Evolutionary conservation across 1,284 basidiomycete genomes (phyloP), one percentile per base, ranked within the genome.

Genomic region (Pyrrhoderma lamaoense): DNA sequence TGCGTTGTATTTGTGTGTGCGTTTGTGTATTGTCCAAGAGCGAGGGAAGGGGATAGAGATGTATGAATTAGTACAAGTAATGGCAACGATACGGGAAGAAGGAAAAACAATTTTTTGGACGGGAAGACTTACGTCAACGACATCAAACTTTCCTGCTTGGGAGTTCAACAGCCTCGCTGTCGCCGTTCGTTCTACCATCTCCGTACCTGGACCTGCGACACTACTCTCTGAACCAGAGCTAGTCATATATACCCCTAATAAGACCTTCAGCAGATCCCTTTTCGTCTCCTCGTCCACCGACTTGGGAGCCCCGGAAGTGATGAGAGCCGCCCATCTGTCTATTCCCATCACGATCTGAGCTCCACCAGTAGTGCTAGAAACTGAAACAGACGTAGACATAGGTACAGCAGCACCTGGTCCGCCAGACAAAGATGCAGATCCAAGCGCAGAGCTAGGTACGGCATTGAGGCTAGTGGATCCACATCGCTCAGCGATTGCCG

Each of bases 211-310:
- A 38, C 40, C 45, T 43, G 11, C n/a, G 8, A 1, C 23, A 47
- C 18, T 25, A 44, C 42, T 19, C 18, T 34, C 39, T 5, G 7
- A 37, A 22, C 72, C 80, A 52, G 59, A 85, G 83, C 79, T 79
- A 47, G 70, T 72, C 82, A 92, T 84, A 64, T 92, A 92, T 8
- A 93, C 85, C 62, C 87, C 80, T 52, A 94, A 64, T 25, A 94
- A 65, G 36, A 82, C 75, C 65, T 76, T 79, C 58, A 92, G 65
- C 57, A 93, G 65, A 18, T 73, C 71, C 60, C 73, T 74, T 65
- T 78, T 80, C 51, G 74, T 65, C 14, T 69, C 71, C n/a, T 79
- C 75, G 46, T 81, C 75, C 5, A 76, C 73, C 1, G 70, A 73
- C 44, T 66, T 72, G 58, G 46, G 44, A n/a, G 55, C 45, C 58